Evolutionary conservation across 805 yeast species (phyloP), one percentile per base, ranked within the genome.

Genomic region (Hyphopichia homilentoma): DNA sequence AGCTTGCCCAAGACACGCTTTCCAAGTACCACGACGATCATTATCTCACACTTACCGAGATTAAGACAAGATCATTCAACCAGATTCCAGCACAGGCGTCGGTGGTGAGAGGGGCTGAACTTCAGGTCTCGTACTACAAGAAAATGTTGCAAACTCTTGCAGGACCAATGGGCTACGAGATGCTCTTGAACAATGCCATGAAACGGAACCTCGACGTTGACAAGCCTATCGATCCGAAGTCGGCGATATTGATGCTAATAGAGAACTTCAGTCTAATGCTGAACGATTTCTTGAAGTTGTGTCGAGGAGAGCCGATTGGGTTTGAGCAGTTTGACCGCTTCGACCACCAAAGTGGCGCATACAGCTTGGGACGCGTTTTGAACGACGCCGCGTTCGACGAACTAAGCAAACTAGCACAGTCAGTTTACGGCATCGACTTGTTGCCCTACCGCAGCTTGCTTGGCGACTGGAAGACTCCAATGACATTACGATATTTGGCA

Each of bases 61-160:
- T 81, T 16, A 83, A 83, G 52, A 81, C 89, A 1, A 61, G 89
- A 33, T 47, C 60, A 0, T 45, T 45, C 25, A 61, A 57, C 25
- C 44, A 41, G 1, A 38, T 72, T 1, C 88, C 89, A 0, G 29
- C 42, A 1, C 82, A 77, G 40, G 44, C 53, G 1, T 65, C 75
- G 8, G 81, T 78, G 1, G 38, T 75, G 9, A 47, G 55, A 3
- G 61, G 72, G 5, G 70, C 84, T 2, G 69, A 70, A 44, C 38
- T 67, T n/a, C 93, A 84, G 57, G 77, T 80, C 3, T 66, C 68
- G 56, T 70, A 77, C 41, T 84, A 84, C 49, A 59, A 75, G 14
- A 53, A 62, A 25, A 65, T 83, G 32, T 41, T 80, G 5, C 70
- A 62, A 14, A 36, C 54, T 2, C 41, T 79, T 21, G 35, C 55